Percentiles rank a stretch among this genome's conserved stretches.
phyloP scores from a whole-genome alignment of 495 filamentous ascomycete genomes.

The Immersiella caudata region DNA sequence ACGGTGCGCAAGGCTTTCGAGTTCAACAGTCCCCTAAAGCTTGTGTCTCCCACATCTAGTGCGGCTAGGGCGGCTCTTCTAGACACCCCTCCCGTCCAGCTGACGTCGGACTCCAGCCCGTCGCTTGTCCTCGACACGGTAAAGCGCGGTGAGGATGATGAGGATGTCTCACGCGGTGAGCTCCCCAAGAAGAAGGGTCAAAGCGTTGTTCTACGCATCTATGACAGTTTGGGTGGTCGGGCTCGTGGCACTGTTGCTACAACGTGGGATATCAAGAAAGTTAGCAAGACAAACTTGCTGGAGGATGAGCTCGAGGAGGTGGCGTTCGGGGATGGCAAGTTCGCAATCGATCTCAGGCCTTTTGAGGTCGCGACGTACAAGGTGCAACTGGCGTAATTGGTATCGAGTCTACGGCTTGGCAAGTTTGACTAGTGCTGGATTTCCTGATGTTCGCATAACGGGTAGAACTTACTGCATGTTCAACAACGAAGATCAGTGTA shows the following conservation, averaged over 20 bases:
- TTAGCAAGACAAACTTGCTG: slow-evolving; percentile 77
- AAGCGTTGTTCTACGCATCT: slow-evolving; percentile 81
- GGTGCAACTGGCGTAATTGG: slow-evolving; percentile 59
- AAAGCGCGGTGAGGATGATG: slow-evolving; percentile 95
- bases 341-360: slow-evolving; percentile 70
- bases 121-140: slow-evolving; percentile 78
- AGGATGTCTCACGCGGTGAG: slow-evolving; percentile 77
- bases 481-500: background rate
- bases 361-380: slow-evolving; percentile 91
- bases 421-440: background rate
- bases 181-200: slow-evolving; percentile 67
- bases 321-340: slow-evolving; percentile 50
- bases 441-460: background rate
- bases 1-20: slow-evolving; percentile 84
- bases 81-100: slow-evolving; percentile 53
- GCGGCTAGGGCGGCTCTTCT: slow-evolving; percentile 33
- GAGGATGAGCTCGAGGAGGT: slow-evolving; percentile 71
- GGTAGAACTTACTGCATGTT: background rate
- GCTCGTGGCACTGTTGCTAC: slow-evolving; percentile 67
- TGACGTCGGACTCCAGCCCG: slow-evolving; percentile 53
- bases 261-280: slow-evolving; percentile 69
- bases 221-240: slow-evolving; percentile 88
- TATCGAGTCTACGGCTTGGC: background rate
- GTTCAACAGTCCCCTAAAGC: slow-evolving; percentile 81
- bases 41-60: slow-evolving; percentile 41